Conservation (phyloP, 1,284 basidiomycete genomes). For the Sporisorium graminicola region DNA sequence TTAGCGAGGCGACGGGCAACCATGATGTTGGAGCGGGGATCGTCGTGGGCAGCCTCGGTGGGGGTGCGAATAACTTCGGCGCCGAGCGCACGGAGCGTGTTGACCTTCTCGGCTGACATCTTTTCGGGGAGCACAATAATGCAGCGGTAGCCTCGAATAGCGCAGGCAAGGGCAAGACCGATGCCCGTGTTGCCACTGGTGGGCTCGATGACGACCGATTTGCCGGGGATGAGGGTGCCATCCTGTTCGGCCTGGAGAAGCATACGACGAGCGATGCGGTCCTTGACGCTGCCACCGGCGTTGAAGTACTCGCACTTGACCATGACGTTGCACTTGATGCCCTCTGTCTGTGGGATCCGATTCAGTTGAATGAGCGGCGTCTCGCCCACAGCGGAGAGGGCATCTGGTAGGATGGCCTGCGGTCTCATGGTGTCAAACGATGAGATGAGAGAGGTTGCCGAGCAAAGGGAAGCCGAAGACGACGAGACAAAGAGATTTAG, state of each 20-base stretch:
- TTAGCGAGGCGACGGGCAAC: slow-evolving; percentile 82
- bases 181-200: slow-evolving; percentile 93
- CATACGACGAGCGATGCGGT: slow-evolving; percentile 89
- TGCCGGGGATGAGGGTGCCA: slow-evolving; percentile 85
- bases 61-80: slow-evolving; percentile 95
- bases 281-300: slow-evolving; percentile 93
- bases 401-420: slow-evolving; percentile 69
- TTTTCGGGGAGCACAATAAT: slow-evolving; percentile 94
- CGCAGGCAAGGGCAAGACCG: slow-evolving; percentile 79
- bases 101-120: slow-evolving; percentile 97
- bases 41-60: slow-evolving; percentile 86
- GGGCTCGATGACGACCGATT: slow-evolving; percentile 88
- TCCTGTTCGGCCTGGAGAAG: slow-evolving; percentile 89
- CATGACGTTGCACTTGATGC: slow-evolving; percentile 90
- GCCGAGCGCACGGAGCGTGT: slow-evolving; percentile 87
- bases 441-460: background rate
- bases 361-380: slow-evolving; percentile 91
- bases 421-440: slow-evolving; percentile 35
- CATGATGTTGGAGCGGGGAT: slow-evolving; percentile 89
- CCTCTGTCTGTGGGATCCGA: slow-evolving; percentile 80
- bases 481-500: background rate
- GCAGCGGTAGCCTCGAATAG: slow-evolving; percentile 81
- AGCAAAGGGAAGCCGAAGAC: too few species aligned
- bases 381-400: slow-evolving; percentile 86
- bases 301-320: slow-evolving; percentile 92